Base-by-base conservation (phyloP, 371 early-diverging fungal species). In the Rhizopus microsporus region DNA sequence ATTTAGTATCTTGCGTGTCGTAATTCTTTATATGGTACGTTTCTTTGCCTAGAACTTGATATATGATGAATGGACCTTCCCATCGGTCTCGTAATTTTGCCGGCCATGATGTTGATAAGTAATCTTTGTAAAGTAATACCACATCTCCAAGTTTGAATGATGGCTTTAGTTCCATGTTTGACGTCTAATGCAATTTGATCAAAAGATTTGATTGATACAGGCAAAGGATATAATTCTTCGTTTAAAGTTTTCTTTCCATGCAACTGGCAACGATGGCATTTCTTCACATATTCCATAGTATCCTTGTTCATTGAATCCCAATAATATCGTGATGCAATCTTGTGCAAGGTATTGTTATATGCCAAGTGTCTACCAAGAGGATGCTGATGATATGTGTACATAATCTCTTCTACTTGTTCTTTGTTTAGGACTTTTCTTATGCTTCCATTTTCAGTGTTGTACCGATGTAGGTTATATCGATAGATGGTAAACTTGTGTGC, bases 351-450 rank as follows among this genome's bases (percentile, higher is more conserved):
- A 13, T 52, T 52, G 10, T 37, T 17, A 42, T 29, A 42, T 0
- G 40, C 40, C 17, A 52, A 12, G 29, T 52, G 52, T 2, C 52
- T n/a, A 4, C 52, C 52, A 3, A 52, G n/a, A 17, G 52, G 40
- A 30, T 52, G 52, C 10, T 52, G 16, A 30, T 52, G 52, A 29
- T 52, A 30, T 7, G 15, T 8, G 0, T 38, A 13, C 38, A 52
- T 37, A 2, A 40, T 17, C 29, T 17, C 4, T 40, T 50, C 12
- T 2, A 37, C 51, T 35, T 50, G 15, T n/a, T 33, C 35, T 2
- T 4, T 10, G 5, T n/a, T 34, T 1, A 50, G 17, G 6, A 35
- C 51, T 50, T 50, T 50, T 12, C n/a, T 10, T 16, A 35, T 17
- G 23, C 13, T 23, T 8, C 23, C 23, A 37, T 37, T 37, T 13